phyloP scores from a whole-genome alignment of 345 rosid species.

The Citrus maxima region DNA sequence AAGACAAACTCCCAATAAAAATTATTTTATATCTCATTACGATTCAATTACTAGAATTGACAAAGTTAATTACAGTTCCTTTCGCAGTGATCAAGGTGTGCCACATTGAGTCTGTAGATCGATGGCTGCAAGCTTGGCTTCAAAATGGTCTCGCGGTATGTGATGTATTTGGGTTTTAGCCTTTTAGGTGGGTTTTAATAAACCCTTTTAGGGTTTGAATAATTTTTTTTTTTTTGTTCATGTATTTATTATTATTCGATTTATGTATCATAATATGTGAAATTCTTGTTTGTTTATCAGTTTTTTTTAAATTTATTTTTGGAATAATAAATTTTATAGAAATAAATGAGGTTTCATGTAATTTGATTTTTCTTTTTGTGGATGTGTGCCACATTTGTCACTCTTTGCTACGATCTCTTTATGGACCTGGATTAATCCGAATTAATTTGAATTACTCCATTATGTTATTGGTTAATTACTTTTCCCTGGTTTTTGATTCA shows the following conservation, averaged over 20 bases:
- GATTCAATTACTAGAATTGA: too few species aligned
- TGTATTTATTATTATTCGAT: background rate
- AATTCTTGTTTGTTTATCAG: background rate
- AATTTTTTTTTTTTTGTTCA: background rate
- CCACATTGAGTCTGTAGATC: background rate
- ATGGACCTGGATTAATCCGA: background rate
- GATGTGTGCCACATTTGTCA: too few species aligned
- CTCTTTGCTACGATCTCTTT: background rate
- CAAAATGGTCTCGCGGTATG: constrained; percentile 2
- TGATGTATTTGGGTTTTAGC: background rate
- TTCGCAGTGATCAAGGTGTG: background rate
- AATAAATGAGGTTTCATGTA: too few species aligned
- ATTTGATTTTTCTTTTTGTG: too few species aligned
- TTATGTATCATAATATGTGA: too few species aligned
- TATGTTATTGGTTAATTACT: too few species aligned
- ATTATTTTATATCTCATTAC: too few species aligned
- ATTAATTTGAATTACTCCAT: too few species aligned
- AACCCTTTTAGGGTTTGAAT: background rate
- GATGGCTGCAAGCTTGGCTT: constrained; percentile 14
- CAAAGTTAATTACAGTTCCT: background rate
- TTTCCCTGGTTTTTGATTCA: too few species aligned
- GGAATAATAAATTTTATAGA: too few species aligned
- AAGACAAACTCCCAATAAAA: too few species aligned
- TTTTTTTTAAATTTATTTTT: background rate
- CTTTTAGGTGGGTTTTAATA: background rate